Percentiles rank a stretch among this genome's conserved stretches.
Evolutionary conservation across 495 filamentous ascomycete species (phyloP).

Genomic region (Aspergillus funiculosus): DNA sequence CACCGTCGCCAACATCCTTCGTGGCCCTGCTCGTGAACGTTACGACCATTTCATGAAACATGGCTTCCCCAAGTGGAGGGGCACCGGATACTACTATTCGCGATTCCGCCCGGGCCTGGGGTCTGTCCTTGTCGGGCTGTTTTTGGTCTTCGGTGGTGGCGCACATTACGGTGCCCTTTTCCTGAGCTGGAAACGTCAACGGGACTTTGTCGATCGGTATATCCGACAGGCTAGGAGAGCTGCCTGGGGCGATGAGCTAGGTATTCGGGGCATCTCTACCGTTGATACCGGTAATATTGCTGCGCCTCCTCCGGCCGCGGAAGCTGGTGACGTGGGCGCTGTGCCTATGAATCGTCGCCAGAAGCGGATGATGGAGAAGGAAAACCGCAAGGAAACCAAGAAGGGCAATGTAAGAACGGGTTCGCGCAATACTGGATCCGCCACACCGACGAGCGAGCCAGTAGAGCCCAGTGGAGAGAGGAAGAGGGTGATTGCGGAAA

Average conservation of each 20-base stretch:
- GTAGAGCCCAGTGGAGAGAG: slow-evolving; percentile 59
- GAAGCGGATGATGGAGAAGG: slow-evolving; percentile 79
- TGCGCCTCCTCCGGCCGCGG: slow-evolving; percentile 34
- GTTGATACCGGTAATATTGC: slow-evolving; percentile 45
- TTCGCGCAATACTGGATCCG: slow-evolving; percentile 40
- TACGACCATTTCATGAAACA: slow-evolving; percentile 94
- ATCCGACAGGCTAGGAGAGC: slow-evolving; percentile 81
- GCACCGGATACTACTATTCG: slow-evolving; percentile 95
- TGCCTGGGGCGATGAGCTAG: slow-evolving; percentile 79
- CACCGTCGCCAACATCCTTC: slow-evolving; percentile 77
- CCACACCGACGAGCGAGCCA: slow-evolving; percentile 45
- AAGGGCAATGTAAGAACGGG: slow-evolving; percentile 32
- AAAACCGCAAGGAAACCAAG: slow-evolving; percentile 61
- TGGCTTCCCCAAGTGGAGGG: slow-evolving; percentile 93
- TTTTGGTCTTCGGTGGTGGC: slow-evolving; percentile 74
- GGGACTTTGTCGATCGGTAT: slow-evolving; percentile 84
- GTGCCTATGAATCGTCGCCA: slow-evolving; percentile 77
- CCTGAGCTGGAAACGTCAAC: slow-evolving; percentile 80
- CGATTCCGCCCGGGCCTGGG: slow-evolving; percentile 87
- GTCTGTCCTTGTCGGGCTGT: slow-evolving; percentile 75
- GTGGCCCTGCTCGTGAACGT: slow-evolving; percentile 69
- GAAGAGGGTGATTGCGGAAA: slow-evolving; percentile 83
- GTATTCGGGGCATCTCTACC: slow-evolving; percentile 62
- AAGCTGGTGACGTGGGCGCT: slow-evolving; percentile 34
- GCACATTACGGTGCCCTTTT: slow-evolving; percentile 80